These are phyloP conservation scores for Suhomyces xylopsoci DNA, from an alignment of 805 yeast genomes.

Conservation along the genomic window DNA sequence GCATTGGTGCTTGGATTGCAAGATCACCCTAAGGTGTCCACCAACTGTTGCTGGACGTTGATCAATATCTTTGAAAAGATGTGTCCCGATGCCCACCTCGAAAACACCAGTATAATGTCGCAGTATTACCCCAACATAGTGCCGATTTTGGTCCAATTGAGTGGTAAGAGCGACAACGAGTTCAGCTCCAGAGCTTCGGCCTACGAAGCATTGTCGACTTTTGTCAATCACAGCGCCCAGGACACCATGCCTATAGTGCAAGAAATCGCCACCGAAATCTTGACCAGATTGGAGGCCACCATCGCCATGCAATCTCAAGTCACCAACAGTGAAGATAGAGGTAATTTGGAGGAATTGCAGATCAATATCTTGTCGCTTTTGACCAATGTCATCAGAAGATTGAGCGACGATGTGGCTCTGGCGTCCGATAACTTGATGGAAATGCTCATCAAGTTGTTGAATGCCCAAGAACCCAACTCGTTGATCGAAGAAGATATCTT, in stretches of 20 bases:
- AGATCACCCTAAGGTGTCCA: constrained; percentile 89
- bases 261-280: constrained; percentile 68
- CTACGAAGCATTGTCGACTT: constrained; percentile 83
- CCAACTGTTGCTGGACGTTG: constrained; percentile 98
- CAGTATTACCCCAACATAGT: constrained; percentile 67
- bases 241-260: constrained; percentile 69
- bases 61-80: constrained; percentile 89
- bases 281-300: constrained; percentile 70
- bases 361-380: constrained; percentile 73
- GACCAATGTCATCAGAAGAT: constrained; percentile 81
- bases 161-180: constrained; percentile 78
- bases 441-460: constrained; percentile 68
- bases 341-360: constrained; percentile 84
- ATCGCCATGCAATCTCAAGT: constrained; percentile 55
- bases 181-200: constrained; percentile 91
- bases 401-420: constrained; percentile 54
- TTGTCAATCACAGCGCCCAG: constrained; percentile 72
- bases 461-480: constrained; percentile 58
- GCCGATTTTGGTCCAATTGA: constrained; percentile 65
- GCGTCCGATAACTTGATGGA: constrained; percentile 87
- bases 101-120: constrained; percentile 62
- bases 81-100: constrained; percentile 47
- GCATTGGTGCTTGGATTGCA: constrained; percentile 78
- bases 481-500: constrained; percentile 92
- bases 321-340: constrained; percentile 64